These are phyloP conservation scores for Diospyros kaki DNA, from an alignment of 148 eudicot species.

Conservation along the genomic window DNA sequence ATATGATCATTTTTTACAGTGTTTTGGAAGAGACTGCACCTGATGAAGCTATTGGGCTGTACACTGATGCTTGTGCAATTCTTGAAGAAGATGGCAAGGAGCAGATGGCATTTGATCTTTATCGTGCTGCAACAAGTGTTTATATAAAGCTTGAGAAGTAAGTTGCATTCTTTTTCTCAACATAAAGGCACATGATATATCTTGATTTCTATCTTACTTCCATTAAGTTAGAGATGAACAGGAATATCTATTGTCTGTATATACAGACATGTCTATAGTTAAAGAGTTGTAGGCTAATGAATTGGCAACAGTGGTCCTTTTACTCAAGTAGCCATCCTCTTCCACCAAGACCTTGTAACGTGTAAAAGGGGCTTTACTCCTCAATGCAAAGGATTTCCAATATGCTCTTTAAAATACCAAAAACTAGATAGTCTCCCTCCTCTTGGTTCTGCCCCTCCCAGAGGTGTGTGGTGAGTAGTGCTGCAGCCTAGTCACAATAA, in stretches of 20 bases:
- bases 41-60: conserved; percentile 61
- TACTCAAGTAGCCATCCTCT: no score
- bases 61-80: conserved; percentile 56
- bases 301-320: no score
- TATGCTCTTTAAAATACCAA: no score
- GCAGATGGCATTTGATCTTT: conserved; percentile 86
- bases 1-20: conserved; percentile 24
- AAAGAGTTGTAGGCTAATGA: no score
- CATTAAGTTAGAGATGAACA: neutral
- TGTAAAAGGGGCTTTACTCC: no score
- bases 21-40: conserved; percentile 68
- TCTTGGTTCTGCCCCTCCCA: no score
- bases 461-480: no score
- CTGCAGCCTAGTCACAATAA: no score
- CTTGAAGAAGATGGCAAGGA: conserved; percentile 90
- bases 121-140: conserved; percentile 61
- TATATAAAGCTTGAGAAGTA: conserved; percentile 76
- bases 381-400: no score
- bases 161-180: conserved; percentile 13
- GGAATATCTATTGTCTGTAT: neutral
- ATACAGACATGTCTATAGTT: neutral
- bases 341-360: no score
- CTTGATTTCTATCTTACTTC: neutral
- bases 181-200: neutral
- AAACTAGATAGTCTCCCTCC: no score